These are phyloP conservation scores for Candida khao-thaluensis DNA, from an alignment of 805 yeast species.

Conservation along the genomic window DNA sequence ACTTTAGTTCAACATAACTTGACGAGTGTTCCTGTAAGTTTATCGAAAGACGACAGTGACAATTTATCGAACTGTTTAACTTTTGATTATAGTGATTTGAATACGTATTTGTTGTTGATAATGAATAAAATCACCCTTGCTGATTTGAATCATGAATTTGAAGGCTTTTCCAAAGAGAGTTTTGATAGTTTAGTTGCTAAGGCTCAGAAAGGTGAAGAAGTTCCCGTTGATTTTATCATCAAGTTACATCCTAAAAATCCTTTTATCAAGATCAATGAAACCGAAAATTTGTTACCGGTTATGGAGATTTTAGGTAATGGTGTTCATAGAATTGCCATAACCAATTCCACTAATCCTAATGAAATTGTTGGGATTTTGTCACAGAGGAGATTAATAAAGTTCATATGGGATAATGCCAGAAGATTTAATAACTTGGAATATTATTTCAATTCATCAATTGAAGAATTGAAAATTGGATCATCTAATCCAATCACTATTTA, in stretches of 20 bases:
- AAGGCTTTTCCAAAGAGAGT: constrained; percentile 26
- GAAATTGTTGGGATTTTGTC: constrained; percentile 81
- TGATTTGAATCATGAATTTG: constrained; percentile 32
- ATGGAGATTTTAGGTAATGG: constrained; percentile 92
- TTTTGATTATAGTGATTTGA: constrained; percentile 89
- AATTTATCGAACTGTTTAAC: constrained; percentile 63
- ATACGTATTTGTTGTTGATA: constrained; percentile 79
- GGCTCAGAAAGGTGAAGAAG: constrained; percentile 86
- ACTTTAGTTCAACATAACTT: constrained; percentile 67
- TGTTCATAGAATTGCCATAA: constrained; percentile 88
- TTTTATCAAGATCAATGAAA: constrained; percentile 71
- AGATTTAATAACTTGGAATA: constrained; percentile 80
- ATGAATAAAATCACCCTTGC: constrained; percentile 60
- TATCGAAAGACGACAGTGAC: constrained; percentile 31
- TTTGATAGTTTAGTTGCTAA: constrained; percentile 41
- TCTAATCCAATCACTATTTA: constrained; percentile 69
- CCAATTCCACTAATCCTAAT: constrained; percentile 35
- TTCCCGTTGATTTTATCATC: constrained; percentile 87
- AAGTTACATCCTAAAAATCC: constrained; percentile 86
- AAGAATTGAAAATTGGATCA: constrained; percentile 74
- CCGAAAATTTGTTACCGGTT: constrained; percentile 66
- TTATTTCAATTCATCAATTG: constrained; percentile 63
- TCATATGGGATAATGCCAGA: constrained; percentile 90
- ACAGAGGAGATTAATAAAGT: constrained; percentile 82
- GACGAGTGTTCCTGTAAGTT: constrained; percentile 78